These are phyloP conservation scores for Agrocybe pediades DNA, from an alignment of 768 basidiomycete species.

Conservation along the genomic window DNA sequence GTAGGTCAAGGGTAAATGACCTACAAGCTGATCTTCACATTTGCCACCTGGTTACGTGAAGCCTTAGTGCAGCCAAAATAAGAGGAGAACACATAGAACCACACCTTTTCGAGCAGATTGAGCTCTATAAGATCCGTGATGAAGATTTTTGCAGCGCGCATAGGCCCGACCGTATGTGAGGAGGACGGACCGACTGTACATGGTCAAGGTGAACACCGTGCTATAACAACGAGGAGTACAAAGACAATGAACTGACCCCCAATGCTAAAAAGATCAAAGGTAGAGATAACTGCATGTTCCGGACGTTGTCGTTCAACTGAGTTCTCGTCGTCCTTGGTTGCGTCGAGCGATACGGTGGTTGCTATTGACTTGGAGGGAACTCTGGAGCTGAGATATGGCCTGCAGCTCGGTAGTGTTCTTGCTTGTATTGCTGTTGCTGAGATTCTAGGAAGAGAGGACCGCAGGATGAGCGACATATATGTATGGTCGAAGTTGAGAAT, in stretches of 20 bases:
- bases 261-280: constrained; percentile 91
- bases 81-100: not conserved
- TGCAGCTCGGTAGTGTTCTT: too few species aligned
- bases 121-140: constrained; percentile 73
- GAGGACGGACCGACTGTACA: constrained; percentile 50
- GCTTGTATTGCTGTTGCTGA: too few species aligned
- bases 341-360: too few species aligned
- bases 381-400: not conserved
- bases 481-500: too few species aligned
- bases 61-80: not conserved
- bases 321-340: constrained; percentile 6
- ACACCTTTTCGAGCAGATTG: constrained; percentile 66
- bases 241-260: constrained; percentile 59
- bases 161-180: constrained; percentile 58
- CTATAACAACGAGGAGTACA: not conserved
- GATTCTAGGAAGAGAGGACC: too few species aligned
- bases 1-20: constrained; percentile 28
- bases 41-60: constrained; percentile 60
- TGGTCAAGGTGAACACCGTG: constrained; percentile 2
- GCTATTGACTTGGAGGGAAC: not conserved
- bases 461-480: too few species aligned
- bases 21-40: constrained; percentile 84
- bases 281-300: constrained; percentile 90
- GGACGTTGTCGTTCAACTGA: constrained; percentile 35
- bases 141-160: constrained; percentile 92